Base-by-base conservation (phyloP, 2,329 filamentous ascomycete species). In the Sporothrix pallida region DNA sequence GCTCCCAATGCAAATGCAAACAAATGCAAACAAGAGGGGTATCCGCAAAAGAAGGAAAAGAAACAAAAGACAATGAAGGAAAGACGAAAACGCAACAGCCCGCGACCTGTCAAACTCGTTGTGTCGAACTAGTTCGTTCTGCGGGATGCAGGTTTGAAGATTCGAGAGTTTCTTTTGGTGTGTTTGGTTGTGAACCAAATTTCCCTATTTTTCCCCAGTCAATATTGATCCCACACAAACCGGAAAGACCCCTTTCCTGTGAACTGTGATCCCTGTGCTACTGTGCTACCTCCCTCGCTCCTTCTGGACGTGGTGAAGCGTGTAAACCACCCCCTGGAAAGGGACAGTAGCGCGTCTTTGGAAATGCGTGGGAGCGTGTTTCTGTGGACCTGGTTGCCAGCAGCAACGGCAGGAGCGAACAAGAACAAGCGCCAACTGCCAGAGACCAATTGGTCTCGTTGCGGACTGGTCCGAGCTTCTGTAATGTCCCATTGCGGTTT, bases 381-480 rank as follows among this genome's bases (percentile, higher is more conserved):
- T 63, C 46, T 48, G 56, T 26, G 70, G 70, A 44, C 31, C 70
- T 23, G 44, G 69, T 71, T 71, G 70, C 70, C 58, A 71, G 70
- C 56, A 71, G 70, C 70, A 71, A 71, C 70, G 58, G 54, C 69
- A 71, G 42, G 69, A 20, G 54, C 37, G 12, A 56, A 23, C 20
- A 10, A 23, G 52, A 20, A 12, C 20, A 23, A 56, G 52, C 52
- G 52, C 52, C 52, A 56, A 56, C 20, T 56, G 31, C 31, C 31
- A 37, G 31, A 37, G 4, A 7, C 31, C 31, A 37, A 37, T 37
- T 37, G 31, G 31, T 37, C 31, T 37, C 31, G 31, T 37, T 37
- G 31, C 31, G 31, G 31, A 37, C 31, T 37, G 31, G 31, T 37
- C 31, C 31, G 31, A 37, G 31, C 31, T 37, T 37, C 31, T 37